A percentile compares a stretch with the other conserved stretches of the same genome.
Conservation (phyloP, 495 filamentous ascomycete species). For the Hypoxylon trugodes region DNA sequence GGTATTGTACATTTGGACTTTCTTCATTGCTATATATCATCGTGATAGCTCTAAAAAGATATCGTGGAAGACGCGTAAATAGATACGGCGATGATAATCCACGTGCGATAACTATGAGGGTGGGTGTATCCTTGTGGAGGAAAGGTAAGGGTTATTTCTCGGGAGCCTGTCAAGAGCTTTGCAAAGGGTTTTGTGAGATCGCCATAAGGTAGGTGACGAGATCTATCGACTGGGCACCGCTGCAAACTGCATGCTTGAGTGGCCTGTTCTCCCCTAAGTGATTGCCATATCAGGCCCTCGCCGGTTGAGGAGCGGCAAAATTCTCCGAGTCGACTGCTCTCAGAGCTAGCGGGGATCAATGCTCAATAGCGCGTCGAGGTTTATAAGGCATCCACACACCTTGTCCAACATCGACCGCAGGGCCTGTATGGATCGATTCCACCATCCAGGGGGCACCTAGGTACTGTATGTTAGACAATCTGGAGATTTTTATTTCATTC, state of each 20-base stretch:
- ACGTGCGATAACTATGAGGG: constrained; percentile 27
- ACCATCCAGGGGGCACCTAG: constrained; percentile 20
- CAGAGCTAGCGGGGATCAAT: constrained; percentile 41
- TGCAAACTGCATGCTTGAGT: constrained; percentile 29
- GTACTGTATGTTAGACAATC: constrained; percentile 29
- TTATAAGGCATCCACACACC: constrained; percentile 32
- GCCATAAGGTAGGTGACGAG: constrained; percentile 26
- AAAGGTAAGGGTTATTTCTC: constrained; percentile 22
- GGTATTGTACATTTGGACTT: too few species aligned
- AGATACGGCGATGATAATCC: neutral
- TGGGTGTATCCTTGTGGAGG: constrained; percentile 31
- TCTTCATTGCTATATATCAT: too few species aligned
- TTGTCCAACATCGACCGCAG: constrained; percentile 26
- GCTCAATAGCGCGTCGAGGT: constrained; percentile 28
- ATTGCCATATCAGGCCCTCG: constrained; percentile 39
- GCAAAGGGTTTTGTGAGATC: constrained; percentile 25
- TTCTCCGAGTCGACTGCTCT: constrained; percentile 42
- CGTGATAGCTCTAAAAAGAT: too few species aligned
- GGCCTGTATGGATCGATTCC: constrained; percentile 37
- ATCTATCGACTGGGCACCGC: constrained; percentile 42
- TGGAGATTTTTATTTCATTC: constrained; percentile 37
- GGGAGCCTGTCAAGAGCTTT: constrained; percentile 19
- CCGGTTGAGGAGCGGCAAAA: constrained; percentile 37
- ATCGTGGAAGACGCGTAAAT: neutral
- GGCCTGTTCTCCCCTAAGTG: constrained; percentile 20